These are phyloP conservation scores for Theobroma cacao DNA, from an alignment of 345 rosid genomes.

Conservation along the genomic window DNA sequence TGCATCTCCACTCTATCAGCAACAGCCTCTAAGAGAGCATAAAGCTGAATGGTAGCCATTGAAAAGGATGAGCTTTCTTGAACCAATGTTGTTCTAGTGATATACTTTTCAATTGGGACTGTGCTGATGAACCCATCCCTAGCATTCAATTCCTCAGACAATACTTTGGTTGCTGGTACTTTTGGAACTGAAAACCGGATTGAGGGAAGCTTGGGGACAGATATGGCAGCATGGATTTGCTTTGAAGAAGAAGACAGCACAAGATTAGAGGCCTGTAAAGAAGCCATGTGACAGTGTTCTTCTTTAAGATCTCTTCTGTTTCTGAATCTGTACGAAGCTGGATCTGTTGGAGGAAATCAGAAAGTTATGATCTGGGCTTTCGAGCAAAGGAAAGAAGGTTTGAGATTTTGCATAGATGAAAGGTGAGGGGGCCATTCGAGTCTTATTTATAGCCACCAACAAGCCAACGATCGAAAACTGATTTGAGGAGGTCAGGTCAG, in stretches of 20 bases:
- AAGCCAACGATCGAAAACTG: too few relatives aligned
- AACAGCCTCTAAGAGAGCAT: slow-evolving; percentile 38
- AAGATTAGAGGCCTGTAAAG: slow-evolving; percentile 33
- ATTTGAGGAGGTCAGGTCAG: background rate
- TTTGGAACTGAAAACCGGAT: slow-evolving; percentile 32
- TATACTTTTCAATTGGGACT: slow-evolving; percentile 6
- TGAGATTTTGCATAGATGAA: background rate
- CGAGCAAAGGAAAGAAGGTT: background rate
- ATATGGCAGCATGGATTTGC: slow-evolving; percentile 34
- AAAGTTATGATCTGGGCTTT: background rate
- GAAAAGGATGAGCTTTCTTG: background rate
- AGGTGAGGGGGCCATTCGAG: background rate
- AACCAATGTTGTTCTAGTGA: background rate
- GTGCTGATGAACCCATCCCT: slow-evolving; percentile 4
- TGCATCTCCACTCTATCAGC: slow-evolving; percentile 59
- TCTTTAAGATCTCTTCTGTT: background rate
- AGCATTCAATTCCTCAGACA: background rate
- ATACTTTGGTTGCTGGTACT: slow-evolving; percentile 5
- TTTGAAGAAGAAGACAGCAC: slow-evolving; percentile 29
- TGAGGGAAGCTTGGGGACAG: slow-evolving; percentile 42
- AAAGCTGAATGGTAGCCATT: slow-evolving; percentile 20
- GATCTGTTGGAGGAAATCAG: background rate
- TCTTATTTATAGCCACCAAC: background rate
- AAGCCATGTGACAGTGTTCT: slow-evolving; percentile 32
- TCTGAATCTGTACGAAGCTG: background rate